Evolutionary conservation across 106 monocot genomes (phyloP), one percentile per base, ranked within the genome.

Genomic region (Platanthera guangdongensis): DNA sequence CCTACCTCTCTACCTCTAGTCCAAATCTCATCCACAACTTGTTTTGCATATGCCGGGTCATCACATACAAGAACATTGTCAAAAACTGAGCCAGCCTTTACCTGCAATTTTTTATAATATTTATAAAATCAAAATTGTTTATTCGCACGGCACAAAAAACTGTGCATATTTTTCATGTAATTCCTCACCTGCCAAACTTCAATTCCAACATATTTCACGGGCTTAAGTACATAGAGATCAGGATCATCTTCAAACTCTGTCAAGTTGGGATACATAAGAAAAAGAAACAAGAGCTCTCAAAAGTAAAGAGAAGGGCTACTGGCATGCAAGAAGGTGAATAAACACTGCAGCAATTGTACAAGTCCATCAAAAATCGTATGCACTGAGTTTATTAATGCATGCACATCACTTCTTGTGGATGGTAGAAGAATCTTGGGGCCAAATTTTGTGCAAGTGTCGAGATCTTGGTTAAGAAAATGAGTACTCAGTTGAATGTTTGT

Each of bases 211-310:
- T 97, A 97, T 81, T 89, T 94, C 63, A 94, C 75, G 76, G 94
- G 94, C 70, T 97, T 97, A 76, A 97, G 71, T 73, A 97, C 94
- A 88, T 92, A 97, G 12, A 97, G 87, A 80, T 94, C 89, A 25
- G 91, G 93, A 81, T 94, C 97, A 85, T 97, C 97, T 89, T 94
- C 97, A 88, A 97, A 97, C 76, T 97, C 97, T 97, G 89, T 52
- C 52, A 69, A 77, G 51, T 49, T 16, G 72, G 22, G 22, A 54
- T 13, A 65, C 73, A 52, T 50, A 71, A 53, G n/a, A 11, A 8
- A 25, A 68, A 65, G 65, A 12, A 65, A 65, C 30, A 65, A 5
- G 30, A 65, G 30, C 25, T 32, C 9, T 65, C 25, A 32, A 65
- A 9, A 65, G 18, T 4, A 22, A 22, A 21, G 22, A 21, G 59